These are phyloP conservation scores for Lavandula angustifolia DNA, from an alignment of 257 asterid genomes.

Conservation along the genomic window DNA sequence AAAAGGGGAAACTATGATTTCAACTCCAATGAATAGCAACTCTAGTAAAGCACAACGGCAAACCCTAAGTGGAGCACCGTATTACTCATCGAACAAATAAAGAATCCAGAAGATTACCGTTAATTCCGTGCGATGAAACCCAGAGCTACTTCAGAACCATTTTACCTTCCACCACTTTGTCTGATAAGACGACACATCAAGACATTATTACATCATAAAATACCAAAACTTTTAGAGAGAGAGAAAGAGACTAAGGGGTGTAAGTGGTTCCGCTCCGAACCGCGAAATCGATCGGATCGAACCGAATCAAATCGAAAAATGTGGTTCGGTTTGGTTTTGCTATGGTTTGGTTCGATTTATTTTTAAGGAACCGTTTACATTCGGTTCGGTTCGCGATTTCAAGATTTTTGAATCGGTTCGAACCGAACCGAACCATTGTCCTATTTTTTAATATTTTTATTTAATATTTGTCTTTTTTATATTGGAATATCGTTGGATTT, in stretches of 20 bases:
- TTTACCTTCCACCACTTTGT: constrained; percentile 27
- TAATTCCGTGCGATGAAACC: constrained; percentile 26
- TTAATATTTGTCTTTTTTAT: too few species aligned
- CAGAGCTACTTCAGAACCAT: constrained; percentile 29
- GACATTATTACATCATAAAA: constrained; percentile 14
- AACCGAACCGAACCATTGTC: too few species aligned
- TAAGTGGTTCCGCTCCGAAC: too few species aligned
- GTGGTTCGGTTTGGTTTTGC: too few species aligned
- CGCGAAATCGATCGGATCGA: too few species aligned
- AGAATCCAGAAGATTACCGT: constrained; percentile 27
- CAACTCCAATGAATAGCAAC: constrained; percentile 7
- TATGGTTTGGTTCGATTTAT: too few species aligned
- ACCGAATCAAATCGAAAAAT: too few species aligned
- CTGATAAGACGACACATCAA: constrained; percentile 28
- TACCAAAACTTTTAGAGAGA: constrained; percentile 12
- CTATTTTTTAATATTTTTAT: too few species aligned
- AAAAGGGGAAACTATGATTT: not conserved
- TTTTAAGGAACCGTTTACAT: too few species aligned
- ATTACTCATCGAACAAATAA: constrained; percentile 14
- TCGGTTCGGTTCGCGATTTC: too few species aligned
- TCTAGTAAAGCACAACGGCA: constrained; percentile 17
- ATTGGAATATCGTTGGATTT: too few species aligned
- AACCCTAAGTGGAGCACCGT: constrained; percentile 30
- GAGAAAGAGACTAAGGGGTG: not conserved
- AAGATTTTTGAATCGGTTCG: too few species aligned